Evolutionary conservation across 306 rosid species (phyloP).

Genomic region (Rubus idaeus): DNA sequence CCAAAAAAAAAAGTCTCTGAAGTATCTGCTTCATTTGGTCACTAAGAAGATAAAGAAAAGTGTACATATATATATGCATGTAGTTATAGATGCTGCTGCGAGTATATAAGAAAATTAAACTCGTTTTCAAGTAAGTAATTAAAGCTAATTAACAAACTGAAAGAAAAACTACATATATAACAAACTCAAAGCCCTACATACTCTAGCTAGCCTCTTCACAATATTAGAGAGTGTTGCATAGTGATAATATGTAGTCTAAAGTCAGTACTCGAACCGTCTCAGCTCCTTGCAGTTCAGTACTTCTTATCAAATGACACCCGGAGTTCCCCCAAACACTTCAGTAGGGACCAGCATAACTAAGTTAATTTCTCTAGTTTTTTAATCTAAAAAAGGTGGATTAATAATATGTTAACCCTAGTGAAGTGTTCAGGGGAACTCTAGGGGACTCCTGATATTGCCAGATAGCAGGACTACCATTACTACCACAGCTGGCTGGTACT

Average conservation of each 20-base stretch:
- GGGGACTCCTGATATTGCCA: conserved; percentile 19
- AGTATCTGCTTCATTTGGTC: not conserved
- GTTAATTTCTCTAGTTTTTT: not conserved
- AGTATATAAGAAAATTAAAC: not conserved
- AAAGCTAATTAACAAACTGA: too few relatives aligned
- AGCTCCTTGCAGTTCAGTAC: not conserved
- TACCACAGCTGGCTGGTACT: not conserved
- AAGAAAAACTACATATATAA: not conserved
- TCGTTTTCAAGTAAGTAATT: not conserved
- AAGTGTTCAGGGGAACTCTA: conserved; percentile 42
- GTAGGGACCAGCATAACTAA: not conserved
- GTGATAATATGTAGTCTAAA: not conserved
- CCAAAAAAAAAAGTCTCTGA: not conserved
- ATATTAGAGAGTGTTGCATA: not conserved
- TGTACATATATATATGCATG: too few relatives aligned
- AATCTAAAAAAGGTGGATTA: too few relatives aligned
- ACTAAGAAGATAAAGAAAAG: not conserved
- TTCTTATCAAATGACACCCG: conserved; percentile 9
- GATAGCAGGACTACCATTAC: not conserved
- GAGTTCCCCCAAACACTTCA: conserved; percentile 30
- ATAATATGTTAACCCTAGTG: not conserved
- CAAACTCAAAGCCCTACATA: not conserved
- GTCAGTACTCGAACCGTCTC: not conserved
- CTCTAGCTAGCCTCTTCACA: not conserved
- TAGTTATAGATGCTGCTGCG: too few relatives aligned